Percentiles rank a stretch among this genome's conserved stretches.
Conservation (phyloP, 331 rosid species). For the Acacia concinna region DNA sequence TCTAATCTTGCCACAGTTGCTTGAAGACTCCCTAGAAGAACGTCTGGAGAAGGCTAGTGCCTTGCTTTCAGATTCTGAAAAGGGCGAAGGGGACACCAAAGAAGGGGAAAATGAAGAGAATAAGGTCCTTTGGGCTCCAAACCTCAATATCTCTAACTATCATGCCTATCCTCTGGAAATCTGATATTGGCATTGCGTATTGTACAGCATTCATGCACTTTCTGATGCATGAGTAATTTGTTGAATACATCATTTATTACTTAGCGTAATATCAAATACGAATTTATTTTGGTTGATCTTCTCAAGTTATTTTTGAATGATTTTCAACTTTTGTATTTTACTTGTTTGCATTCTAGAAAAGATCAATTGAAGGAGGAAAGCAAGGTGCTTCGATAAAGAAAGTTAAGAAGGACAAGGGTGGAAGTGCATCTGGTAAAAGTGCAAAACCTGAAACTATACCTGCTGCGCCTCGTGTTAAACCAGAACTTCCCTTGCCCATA, state of each 20-base stretch:
- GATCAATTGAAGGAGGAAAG: conserved; percentile 80
- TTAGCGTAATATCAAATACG: neutral
- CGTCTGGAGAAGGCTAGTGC: conserved; percentile 77
- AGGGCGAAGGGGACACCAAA: conserved; percentile 82
- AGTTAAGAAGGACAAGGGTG: conserved; percentile 85
- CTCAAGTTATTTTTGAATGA: neutral
- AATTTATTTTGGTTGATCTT: neutral
- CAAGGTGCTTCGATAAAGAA: conserved; percentile 80
- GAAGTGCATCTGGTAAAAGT: conserved; percentile 63
- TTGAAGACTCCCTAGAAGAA: conserved; percentile 90
- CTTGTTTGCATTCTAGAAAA: conserved; percentile 60
- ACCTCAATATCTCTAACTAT: neutral
- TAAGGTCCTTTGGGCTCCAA: conserved; percentile 51
- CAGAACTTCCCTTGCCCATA: conserved; percentile 80
- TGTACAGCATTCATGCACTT: conserved; percentile 14
- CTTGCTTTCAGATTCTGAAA: conserved; percentile 83
- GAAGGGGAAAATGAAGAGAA: conserved; percentile 81
- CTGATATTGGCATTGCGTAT: neutral
- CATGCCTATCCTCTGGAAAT: neutral
- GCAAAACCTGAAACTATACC: conserved; percentile 65
- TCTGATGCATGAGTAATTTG: neutral
- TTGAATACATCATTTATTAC: neutral
- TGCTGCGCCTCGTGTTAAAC: conserved; percentile 87
- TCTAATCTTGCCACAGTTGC: conserved; percentile 56
- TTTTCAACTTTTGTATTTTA: conserved; percentile 18